These are phyloP conservation scores for Suillus alpinus DNA, from an alignment of 768 basidiomycete species.

Conservation along the genomic window DNA sequence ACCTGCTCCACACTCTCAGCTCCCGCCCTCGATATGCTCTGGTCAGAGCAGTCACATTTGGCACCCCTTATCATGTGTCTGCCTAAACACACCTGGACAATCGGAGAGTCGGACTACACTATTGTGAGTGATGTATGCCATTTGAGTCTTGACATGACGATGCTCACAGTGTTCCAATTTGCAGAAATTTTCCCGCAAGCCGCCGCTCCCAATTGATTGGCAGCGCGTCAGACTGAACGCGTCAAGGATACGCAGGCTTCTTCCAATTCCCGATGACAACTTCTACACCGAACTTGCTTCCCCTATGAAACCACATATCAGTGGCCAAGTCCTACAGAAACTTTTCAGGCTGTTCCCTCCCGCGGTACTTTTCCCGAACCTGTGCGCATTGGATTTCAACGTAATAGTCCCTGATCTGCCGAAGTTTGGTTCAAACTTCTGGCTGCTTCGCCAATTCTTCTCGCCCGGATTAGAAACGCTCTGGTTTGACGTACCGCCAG, in stretches of 20 bases:
- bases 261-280: not conserved
- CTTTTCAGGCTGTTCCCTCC: not conserved
- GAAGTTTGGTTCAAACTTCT: not conserved
- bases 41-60: not conserved
- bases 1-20: not conserved
- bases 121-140: not conserved
- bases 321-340: not conserved
- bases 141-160: not conserved
- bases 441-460: not conserved
- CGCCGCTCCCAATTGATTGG: not conserved
- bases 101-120: not conserved
- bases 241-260: not conserved
- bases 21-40: not conserved
- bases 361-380: not conserved
- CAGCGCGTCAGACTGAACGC: not conserved
- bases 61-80: not conserved
- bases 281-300: too few species aligned
- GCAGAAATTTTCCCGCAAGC: not conserved
- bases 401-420: too few species aligned
- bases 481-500: not conserved
- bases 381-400: not conserved
- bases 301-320: not conserved
- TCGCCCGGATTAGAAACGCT: not conserved
- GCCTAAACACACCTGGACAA: not conserved
- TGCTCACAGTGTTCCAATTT: not conserved